Percentiles rank a stretch among this genome's conserved stretches.
These are phyloP conservation scores for Trichoderma virens DNA, from an alignment of 495 filamentous ascomycete species.

Conservation along the genomic window DNA sequence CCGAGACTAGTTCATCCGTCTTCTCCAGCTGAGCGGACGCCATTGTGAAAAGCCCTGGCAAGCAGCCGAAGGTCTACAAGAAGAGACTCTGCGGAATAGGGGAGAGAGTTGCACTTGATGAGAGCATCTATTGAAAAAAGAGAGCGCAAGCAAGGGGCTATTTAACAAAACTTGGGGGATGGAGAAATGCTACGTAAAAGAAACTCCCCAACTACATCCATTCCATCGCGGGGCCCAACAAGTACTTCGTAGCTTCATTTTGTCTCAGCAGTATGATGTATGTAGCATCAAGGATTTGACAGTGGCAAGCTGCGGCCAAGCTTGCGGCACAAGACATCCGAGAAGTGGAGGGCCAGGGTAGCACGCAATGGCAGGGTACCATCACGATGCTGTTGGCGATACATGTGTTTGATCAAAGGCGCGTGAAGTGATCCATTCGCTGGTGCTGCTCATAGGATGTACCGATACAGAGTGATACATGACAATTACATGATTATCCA, in stretches of 20 bases:
- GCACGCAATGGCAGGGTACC: not conserved
- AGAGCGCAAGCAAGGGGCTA: not conserved
- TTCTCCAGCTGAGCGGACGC: slow-evolving; percentile 5
- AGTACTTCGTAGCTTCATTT: not conserved
- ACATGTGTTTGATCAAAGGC: not conserved
- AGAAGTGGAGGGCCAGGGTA: not conserved
- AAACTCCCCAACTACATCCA: not conserved
- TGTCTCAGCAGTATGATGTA: too few relatives aligned
- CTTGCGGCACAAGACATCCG: not conserved
- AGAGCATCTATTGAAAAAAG: not conserved
- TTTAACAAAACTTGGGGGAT: not conserved
- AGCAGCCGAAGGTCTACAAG: not conserved
- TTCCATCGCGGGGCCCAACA: not conserved
- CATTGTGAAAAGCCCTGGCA: not conserved
- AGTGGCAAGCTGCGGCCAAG: not conserved
- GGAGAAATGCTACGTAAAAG: not conserved
- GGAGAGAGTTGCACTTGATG: not conserved
- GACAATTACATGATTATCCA: too few relatives aligned
- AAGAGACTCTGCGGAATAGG: not conserved
- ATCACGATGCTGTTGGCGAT: not conserved
- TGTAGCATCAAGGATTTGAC: not conserved
- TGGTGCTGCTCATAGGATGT: too few relatives aligned
- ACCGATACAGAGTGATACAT: too few relatives aligned
- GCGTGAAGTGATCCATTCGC: not conserved
- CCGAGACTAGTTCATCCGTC: not conserved